Conservation (phyloP, 352 stramenopile species). For the Halophytophthora polymorphica region DNA sequence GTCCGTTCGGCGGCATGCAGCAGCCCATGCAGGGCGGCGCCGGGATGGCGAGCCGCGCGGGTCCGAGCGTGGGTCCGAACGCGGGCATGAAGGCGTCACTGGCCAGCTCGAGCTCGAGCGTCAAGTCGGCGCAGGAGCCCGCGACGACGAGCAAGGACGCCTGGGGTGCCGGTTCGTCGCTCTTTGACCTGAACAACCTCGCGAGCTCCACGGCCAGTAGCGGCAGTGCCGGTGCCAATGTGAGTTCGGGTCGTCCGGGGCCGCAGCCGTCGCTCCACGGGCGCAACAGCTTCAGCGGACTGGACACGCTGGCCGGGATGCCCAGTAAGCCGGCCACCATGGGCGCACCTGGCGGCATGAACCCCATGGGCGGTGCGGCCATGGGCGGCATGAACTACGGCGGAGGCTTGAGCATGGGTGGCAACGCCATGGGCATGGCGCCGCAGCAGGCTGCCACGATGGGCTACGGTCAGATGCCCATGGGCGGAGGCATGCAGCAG, state of each 20-base stretch:
- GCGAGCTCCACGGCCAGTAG: conserved; percentile 21
- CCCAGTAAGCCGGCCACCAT: conserved; percentile 58
- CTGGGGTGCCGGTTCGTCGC: conserved; percentile 73
- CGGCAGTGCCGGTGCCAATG: too few species aligned
- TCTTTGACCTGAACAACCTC: conserved; percentile 82
- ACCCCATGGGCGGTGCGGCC: conserved; percentile 33
- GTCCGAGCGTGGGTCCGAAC: conserved; percentile 45
- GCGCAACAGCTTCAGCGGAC: conserved; percentile 74
- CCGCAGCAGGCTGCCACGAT: conserved; percentile 17
- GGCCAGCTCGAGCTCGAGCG: conserved; percentile 21
- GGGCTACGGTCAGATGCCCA: conserved; percentile 37
- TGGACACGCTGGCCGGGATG: conserved; percentile 80
- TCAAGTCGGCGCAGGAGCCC: conserved; percentile 13
- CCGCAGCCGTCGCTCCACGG: conserved; percentile 28
- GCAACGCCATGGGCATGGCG: conserved; percentile 20
- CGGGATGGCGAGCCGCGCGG: conserved; percentile 28
- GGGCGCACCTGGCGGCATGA: conserved; percentile 44
- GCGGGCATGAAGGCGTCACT: conserved; percentile 22
- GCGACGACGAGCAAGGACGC: conserved; percentile 70
- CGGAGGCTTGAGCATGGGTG: conserved; percentile 22
- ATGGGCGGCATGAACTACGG: conserved; percentile 56
- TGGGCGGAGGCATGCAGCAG: conserved; percentile 14
- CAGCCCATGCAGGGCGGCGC: conserved; percentile 34
- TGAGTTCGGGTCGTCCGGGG: conserved; percentile 24
- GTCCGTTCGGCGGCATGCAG: conserved; percentile 44